Evolutionary conservation across 331 rosid species (phyloP).

Genomic region (Malus hybrid): DNA sequence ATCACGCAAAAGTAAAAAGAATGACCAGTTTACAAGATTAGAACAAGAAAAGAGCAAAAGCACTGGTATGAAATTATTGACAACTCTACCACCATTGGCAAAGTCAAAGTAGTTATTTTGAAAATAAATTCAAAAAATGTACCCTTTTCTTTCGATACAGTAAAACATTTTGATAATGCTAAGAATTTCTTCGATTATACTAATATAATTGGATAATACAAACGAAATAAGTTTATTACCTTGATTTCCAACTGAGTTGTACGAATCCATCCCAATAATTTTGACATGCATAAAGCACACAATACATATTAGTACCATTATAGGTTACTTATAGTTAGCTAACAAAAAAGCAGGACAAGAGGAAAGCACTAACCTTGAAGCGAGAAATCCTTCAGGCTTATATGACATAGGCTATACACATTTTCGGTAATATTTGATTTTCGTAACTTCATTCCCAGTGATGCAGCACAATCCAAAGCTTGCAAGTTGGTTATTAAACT

Average conservation of each 20-base stretch:
- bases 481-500: slow-evolving; percentile 92
- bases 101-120: neutral
- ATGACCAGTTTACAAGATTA: slow-evolving; percentile 13
- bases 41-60: neutral
- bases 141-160: neutral
- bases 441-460: slow-evolving; percentile 69
- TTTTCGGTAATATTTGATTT: slow-evolving; percentile 51
- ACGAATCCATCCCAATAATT: slow-evolving; percentile 23
- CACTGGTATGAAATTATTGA: neutral
- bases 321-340: slow-evolving; percentile 1
- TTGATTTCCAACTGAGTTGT: slow-evolving; percentile 76
- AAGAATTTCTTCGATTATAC: too few species aligned
- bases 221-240: slow-evolving; percentile 36
- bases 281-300: slow-evolving; percentile 14
- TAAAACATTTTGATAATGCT: too few species aligned
- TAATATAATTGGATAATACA: neutral
- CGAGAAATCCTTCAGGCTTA: slow-evolving; percentile 38
- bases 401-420: slow-evolving; percentile 72
- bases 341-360: neutral
- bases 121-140: neutral
- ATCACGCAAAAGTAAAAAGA: slow-evolving; percentile 21
- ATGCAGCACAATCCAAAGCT: slow-evolving; percentile 86
- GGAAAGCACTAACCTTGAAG: slow-evolving; percentile 45
- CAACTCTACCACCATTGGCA: neutral
- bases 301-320: slow-evolving; percentile 25